phyloP scores from a whole-genome alignment of 164 flowering plant species.

The Kingdonia uniflora region DNA sequence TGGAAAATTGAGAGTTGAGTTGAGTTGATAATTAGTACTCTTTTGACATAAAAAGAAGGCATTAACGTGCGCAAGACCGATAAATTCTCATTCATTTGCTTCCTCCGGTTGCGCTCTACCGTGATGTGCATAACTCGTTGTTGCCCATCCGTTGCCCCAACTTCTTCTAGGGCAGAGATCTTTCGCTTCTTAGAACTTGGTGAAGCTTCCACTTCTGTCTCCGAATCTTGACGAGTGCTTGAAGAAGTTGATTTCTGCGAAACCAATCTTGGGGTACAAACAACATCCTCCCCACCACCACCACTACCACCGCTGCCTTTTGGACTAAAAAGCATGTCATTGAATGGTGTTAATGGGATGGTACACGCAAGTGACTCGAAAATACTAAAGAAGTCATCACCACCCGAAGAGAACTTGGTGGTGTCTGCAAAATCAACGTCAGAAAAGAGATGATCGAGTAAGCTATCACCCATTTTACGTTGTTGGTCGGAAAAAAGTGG shows the following conservation, averaged over 20 bases:
- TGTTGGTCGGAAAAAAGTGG: not conserved
- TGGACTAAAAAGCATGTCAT: conserved; percentile 10
- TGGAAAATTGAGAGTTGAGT: not conserved
- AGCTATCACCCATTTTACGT: conserved; percentile 22
- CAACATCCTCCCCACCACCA: no score
- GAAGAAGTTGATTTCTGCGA: conserved; percentile 36
- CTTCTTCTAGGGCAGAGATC: conserved; percentile 12
- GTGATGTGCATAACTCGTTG: conserved; percentile 59
- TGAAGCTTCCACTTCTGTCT: conserved; percentile 16
- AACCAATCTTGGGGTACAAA: conserved; percentile 11
- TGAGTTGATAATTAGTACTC: conserved; percentile 25
- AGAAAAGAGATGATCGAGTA: conserved; percentile 25
- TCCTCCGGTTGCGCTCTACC: conserved; percentile 84
- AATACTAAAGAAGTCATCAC: conserved; percentile 64
- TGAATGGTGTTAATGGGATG: conserved; percentile 10
- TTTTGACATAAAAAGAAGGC: conserved; percentile 94
- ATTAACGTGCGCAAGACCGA: conserved; percentile 67
- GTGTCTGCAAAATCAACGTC: conserved; percentile 27
- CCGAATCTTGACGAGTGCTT: conserved; percentile 14
- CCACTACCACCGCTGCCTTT: conserved; percentile 7
- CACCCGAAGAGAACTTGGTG: conserved; percentile 23
- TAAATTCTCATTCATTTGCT: conserved; percentile 91
- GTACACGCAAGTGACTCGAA: conserved; percentile 45
- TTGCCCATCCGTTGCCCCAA: conserved; percentile 24
- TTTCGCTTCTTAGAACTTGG: conserved; percentile 24